Evolutionary conservation across 2,329 filamentous ascomycete species (phyloP).

Genomic region (Phyllosticta citriasiana): DNA sequence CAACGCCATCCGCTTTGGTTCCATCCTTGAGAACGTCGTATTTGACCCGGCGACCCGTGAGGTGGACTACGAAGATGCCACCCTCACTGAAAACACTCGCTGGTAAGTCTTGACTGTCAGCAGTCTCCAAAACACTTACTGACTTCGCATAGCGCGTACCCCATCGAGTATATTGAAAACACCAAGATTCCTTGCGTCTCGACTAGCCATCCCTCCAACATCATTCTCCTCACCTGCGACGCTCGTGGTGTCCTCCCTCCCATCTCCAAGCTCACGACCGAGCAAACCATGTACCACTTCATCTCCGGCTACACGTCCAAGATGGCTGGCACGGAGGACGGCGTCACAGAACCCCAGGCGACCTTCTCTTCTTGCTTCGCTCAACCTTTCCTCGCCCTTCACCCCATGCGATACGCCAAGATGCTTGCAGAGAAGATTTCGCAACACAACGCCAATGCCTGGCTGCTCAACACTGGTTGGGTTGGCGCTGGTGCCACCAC

Average conservation of each 20-base stretch:
- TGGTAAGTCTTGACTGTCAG: conserved; percentile 37
- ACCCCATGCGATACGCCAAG: conserved; percentile 97
- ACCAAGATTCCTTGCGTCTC: conserved; percentile 96
- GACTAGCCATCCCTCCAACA: conserved; percentile 83
- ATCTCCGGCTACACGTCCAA: conserved; percentile 99
- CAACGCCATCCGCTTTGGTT: conserved; percentile 90
- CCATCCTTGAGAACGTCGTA: conserved; percentile 96
- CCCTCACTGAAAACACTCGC: conserved; percentile 95
- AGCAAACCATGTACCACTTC: conserved; percentile 99
- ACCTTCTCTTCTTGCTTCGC: conserved; percentile 99
- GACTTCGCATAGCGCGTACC: conserved; percentile 56
- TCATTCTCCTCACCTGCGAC: conserved; percentile 96
- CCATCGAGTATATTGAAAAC: conserved; percentile 98
- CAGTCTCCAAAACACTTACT: conserved; percentile 15
- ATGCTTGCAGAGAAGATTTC: conserved; percentile 99
- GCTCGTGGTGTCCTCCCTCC: conserved; percentile 94
- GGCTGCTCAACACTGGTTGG: conserved; percentile 98
- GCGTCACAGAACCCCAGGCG: conserved; percentile 91
- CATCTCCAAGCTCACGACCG: conserved; percentile 89
- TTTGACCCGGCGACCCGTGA: conserved; percentile 83
- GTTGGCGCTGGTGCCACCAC: conserved; percentile 84
- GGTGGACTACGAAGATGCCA: conserved; percentile 92
- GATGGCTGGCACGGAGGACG: conserved; percentile 98
- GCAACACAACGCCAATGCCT: conserved; percentile 88
- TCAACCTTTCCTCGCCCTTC: conserved; percentile 95